Evolutionary conservation across 75 land plant genomes (phyloP).

Genomic region (Cupressus sempervirens): DNA sequence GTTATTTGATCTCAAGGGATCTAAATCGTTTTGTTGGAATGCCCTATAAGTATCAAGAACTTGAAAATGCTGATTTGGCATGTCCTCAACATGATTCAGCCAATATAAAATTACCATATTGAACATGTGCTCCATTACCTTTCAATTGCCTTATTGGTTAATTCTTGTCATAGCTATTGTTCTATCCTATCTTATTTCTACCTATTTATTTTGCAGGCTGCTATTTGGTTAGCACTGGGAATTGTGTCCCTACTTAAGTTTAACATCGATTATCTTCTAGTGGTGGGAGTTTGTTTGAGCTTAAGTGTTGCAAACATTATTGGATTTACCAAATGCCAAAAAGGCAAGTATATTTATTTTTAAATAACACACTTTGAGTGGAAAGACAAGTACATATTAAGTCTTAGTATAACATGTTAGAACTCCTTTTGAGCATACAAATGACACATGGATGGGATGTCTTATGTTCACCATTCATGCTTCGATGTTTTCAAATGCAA

Average conservation of each 20-base stretch:
- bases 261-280: too few relatives aligned
- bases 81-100: neutral
- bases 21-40: neutral
- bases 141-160: too few relatives aligned
- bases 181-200: too few relatives aligned
- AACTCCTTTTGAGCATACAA: neutral
- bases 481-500: conserved; percentile 68
- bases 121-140: too few relatives aligned
- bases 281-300: too few relatives aligned
- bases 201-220: too few relatives aligned
- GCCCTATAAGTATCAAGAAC: neutral
- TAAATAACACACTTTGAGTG: neutral
- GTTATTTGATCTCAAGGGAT: neutral
- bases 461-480: neutral
- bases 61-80: neutral
- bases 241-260: too few relatives aligned
- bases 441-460: neutral
- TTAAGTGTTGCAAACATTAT: too few relatives aligned
- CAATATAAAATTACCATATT: neutral
- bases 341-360: too few relatives aligned
- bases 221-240: too few relatives aligned
- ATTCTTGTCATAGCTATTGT: too few relatives aligned
- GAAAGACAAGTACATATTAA: neutral
- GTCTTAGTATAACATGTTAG: neutral
- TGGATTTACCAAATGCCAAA: too few relatives aligned